Base-by-base conservation (phyloP, 495 filamentous ascomycete genomes). In the Copromyces sp. region DNA sequence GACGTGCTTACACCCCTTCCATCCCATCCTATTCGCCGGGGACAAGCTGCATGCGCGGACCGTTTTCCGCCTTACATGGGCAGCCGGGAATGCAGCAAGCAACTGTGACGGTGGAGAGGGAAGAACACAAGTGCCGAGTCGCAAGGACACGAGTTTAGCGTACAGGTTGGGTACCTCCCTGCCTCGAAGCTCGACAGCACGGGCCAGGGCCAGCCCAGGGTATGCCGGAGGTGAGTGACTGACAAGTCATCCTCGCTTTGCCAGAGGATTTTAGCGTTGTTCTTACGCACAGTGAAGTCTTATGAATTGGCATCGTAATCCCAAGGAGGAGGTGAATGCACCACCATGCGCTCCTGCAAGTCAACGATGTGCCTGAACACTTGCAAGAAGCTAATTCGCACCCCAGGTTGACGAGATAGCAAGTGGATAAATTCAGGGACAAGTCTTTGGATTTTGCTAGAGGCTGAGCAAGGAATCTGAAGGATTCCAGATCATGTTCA, bases 61-160 rank as follows among this genome's bases (percentile, higher is more conserved):
- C 80, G 80, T 82, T 82, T 80, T 82, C 80, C 80, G 80, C 80
- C 80, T 76, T 79, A 81, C 79, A 82, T 80, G 77, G 68, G 73
- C 72, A 70, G 75, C 78, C 77, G 77, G 75, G 80, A 77, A 78
- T 45, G 71, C 77, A 76, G 73, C 68, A 65, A 65, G 29, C 53
- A 65, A 65, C 53, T 65, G 53, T 65, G 32, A 65, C 53, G 53
- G 53, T 65, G 53, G 53, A 65, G 53, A 35, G 53, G 53, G 29
- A 35, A 65, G 53, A 65, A 65, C 53, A 65, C 53, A 65, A 35
- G 53, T 65, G 53, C 53, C 2, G 37, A 37, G 53, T 35, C 53
- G 53, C 53, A 35, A 37, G 53, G 53, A 35, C 53, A 65, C 53
- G 16, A 32, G 53, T 35, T 65, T 9, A 35, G 12, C 24, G 24